Evolutionary conservation across 495 filamentous ascomycete species (phyloP).

Genomic region (Baudoinia panamericana): DNA sequence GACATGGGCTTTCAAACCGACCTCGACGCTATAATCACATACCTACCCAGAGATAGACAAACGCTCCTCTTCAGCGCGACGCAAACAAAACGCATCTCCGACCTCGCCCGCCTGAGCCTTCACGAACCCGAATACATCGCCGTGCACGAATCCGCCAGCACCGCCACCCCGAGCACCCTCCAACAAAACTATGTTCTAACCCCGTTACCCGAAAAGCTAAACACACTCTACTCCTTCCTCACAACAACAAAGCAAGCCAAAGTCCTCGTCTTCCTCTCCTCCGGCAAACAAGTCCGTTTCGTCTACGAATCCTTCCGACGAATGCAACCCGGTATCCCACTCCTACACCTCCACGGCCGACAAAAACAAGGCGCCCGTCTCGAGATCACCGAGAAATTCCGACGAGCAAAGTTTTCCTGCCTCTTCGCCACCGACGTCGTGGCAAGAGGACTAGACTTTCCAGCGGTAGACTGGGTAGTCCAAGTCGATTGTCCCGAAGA

Average conservation of each 20-base stretch:
- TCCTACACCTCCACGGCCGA: constrained; percentile 89
- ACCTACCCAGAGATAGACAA: constrained; percentile 75
- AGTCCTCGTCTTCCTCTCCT: constrained; percentile 86
- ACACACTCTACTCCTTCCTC: constrained; percentile 86
- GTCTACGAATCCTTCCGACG: constrained; percentile 87
- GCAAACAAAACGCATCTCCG: constrained; percentile 85
- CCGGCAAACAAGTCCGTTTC: constrained; percentile 91
- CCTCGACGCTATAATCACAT: constrained; percentile 86
- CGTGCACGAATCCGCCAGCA: constrained; percentile 68
- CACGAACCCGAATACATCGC: constrained; percentile 88
- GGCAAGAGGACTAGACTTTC: constrained; percentile 87
- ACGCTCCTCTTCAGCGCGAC: constrained; percentile 93
- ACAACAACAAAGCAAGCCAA: constrained; percentile 78
- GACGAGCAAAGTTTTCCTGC: constrained; percentile 62
- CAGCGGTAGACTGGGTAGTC: constrained; percentile 94
- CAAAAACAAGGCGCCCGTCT: constrained; percentile 83
- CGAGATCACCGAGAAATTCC: constrained; percentile 74
- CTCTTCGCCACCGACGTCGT: constrained; percentile 93
- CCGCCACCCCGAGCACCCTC: constrained; percentile 71
- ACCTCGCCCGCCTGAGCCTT: constrained; percentile 77
- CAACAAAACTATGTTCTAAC: constrained; percentile 85
- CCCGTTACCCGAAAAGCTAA: constrained; percentile 72
- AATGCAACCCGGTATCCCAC: constrained; percentile 84
- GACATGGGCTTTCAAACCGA: constrained; percentile 94
- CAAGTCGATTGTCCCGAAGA: constrained; percentile 93